Percentiles rank a stretch among this genome's conserved stretches.
Evolutionary conservation across 129 eudicot genomes (phyloP).

Genomic region (Artemisia argyi): DNA sequence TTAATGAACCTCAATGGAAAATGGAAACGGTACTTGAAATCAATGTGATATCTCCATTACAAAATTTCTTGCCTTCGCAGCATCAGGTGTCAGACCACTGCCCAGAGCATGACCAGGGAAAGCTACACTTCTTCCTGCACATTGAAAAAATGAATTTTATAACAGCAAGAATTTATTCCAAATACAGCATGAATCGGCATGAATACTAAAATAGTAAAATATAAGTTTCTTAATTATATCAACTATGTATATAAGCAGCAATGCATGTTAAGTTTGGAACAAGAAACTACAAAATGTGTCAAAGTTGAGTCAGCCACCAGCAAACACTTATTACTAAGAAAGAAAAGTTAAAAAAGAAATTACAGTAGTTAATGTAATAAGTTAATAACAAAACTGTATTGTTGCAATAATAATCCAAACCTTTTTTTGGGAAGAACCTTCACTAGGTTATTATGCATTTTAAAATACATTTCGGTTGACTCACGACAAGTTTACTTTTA

Average conservation of each 20-base stretch:
- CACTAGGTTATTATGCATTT: not conserved
- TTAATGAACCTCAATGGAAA: constrained; percentile 45
- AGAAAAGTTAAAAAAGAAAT: too few species aligned
- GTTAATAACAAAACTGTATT: too few species aligned
- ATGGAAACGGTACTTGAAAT: constrained; percentile 39
- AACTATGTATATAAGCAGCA: constrained; percentile 2
- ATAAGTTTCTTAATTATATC: constrained; percentile 2
- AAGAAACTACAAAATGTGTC: not conserved
- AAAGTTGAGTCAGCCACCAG: too few species aligned
- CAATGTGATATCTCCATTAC: constrained; percentile 49
- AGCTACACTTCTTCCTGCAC: constrained; percentile 95
- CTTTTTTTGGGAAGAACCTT: too few species aligned
- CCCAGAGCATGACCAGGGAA: constrained; percentile 99
- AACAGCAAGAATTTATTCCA: not conserved
- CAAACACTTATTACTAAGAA: too few species aligned
- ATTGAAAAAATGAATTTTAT: not conserved
- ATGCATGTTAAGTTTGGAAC: not conserved
- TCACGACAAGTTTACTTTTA: not conserved
- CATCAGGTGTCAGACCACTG: constrained; percentile 78
- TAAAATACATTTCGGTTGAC: not conserved
- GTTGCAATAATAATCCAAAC: not conserved
- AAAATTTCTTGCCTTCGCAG: constrained; percentile 89
- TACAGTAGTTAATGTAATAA: too few species aligned
- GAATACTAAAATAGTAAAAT: not conserved
- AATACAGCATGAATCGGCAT: not conserved